These are phyloP conservation scores for Magnolia kwangsiensis DNA, from an alignment of 164 flowering plant species.

Conservation along the genomic window DNA sequence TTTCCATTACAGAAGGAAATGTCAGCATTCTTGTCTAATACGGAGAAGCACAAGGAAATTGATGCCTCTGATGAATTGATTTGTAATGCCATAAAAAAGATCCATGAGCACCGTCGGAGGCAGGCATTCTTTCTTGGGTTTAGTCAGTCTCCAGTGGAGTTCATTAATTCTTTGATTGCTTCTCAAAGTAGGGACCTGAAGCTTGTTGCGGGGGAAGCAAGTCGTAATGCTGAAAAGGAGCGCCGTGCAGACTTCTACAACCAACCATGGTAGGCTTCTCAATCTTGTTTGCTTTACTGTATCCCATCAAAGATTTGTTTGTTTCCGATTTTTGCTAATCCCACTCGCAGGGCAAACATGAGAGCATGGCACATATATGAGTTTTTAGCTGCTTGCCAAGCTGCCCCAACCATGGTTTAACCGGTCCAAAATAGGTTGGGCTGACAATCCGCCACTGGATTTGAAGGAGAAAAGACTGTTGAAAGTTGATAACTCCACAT, in stretches of 20 bases:
- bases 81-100: slow-evolving; percentile 61
- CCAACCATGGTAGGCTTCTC: slow-evolving; percentile 65
- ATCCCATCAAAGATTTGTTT: neutral
- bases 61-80: slow-evolving; percentile 74
- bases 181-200: slow-evolving; percentile 85
- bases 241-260: slow-evolving; percentile 65
- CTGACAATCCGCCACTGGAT: too few species aligned
- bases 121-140: slow-evolving; percentile 84
- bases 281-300: neutral
- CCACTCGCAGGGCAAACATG: neutral
- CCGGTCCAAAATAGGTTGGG: too few species aligned
- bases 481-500: neutral
- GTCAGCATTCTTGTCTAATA: slow-evolving; percentile 55
- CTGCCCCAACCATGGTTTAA: too few species aligned
- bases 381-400: too few species aligned
- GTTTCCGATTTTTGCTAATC: neutral
- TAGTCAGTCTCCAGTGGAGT: slow-evolving; percentile 93
- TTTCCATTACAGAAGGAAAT: slow-evolving; percentile 60
- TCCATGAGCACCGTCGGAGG: slow-evolving; percentile 70
- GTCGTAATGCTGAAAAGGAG: slow-evolving; percentile 66
- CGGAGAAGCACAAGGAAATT: slow-evolving; percentile 62
- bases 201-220: slow-evolving; percentile 75
- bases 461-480: neutral
- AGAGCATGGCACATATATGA: neutral
- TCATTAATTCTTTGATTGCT: slow-evolving; percentile 71